phyloP scores from a whole-genome alignment of 2,329 filamentous ascomycete species.

The Curvularia spicifera region DNA sequence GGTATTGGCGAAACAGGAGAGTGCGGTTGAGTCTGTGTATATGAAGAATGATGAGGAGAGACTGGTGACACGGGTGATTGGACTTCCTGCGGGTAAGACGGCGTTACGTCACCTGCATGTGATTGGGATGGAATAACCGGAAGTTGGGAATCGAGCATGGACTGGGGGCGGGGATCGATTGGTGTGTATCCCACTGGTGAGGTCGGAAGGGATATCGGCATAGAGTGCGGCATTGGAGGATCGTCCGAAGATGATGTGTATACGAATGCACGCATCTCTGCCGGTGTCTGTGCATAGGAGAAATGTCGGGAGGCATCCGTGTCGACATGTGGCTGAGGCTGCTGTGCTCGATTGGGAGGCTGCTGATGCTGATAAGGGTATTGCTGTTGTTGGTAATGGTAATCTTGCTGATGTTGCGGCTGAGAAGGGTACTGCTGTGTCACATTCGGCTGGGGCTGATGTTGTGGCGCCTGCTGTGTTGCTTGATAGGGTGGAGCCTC shows the following conservation, averaged over 20 bases:
- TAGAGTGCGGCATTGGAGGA: conserved; percentile 33
- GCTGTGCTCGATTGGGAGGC: conserved; percentile 6
- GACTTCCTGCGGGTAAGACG: conserved; percentile 34
- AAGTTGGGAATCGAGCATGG: conserved; percentile 32
- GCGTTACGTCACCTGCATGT: conserved; percentile 26
- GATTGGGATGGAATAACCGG: conserved; percentile 33
- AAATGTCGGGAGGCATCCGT: conserved; percentile 37
- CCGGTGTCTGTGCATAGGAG: conserved; percentile 47
- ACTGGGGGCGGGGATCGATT: conserved; percentile 37
- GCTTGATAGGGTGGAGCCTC: conserved; percentile 24
- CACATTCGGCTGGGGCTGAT: conserved; percentile 1
- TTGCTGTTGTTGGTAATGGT: not conserved
- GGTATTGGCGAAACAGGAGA: conserved; percentile 37
- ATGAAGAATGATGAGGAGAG: conserved; percentile 30
- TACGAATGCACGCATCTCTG: conserved; percentile 40
- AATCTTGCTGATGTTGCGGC: conserved; percentile 5
- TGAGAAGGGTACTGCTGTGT: conserved; percentile 12
- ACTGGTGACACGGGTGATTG: conserved; percentile 36
- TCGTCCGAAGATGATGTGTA: conserved; percentile 36
- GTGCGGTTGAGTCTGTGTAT: conserved; percentile 26
- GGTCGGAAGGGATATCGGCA: conserved; percentile 29
- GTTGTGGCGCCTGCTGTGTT: conserved; percentile 8
- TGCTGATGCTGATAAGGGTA: conserved; percentile 5
- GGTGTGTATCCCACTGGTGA: conserved; percentile 33
- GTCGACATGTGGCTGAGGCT: conserved; percentile 22